Base-by-base conservation (phyloP, 1,284 basidiomycete species). In the Pascua sp. region DNA sequence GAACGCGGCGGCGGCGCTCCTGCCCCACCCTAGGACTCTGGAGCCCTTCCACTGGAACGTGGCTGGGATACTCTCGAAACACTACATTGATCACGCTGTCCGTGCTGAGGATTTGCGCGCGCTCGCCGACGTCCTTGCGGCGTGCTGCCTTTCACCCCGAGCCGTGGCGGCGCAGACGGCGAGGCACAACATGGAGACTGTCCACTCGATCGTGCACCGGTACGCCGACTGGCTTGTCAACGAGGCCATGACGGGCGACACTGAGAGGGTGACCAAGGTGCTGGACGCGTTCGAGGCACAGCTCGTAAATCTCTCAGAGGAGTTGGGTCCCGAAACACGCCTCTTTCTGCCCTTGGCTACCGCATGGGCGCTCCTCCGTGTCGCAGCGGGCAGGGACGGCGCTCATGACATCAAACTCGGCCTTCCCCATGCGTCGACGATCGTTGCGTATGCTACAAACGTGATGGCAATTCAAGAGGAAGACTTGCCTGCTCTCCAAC, bases 281-380 rank as follows among this genome's bases (percentile, higher is more conserved):
- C 43, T 56, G 5, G 45, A 44, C 37, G 42, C 47, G 17, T 58
- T 53, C 13, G 56, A 58, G 51, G 47, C 41, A 2, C 58, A 63
- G 44, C 48, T 63, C 4, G n/a, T 45, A 12, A 41, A 24, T 11
- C 47, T 49, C 18, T 24, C 24, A 13, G 17, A 37, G 36, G 16
- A 36, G 36, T 39, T 41, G 3, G 36, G 18, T 17, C 49, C 48
- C 15, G 49, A 47, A 13, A 37, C 47, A 11, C 49, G 56, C 2
- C 37, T 55, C 3, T 11, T 53, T 2, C 42, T 58, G 3, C 57
- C 51, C 9, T 48, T 50, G 37, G 53, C 49, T 10, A 53, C 50
- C 0, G 58, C 58, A 16, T 63, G 61, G 61, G 53, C 53, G 4
- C 43, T 60, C 2, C 49, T 63, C 2, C 53, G 56, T 4, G 52